A percentile compares a stretch with the other conserved stretches of the same genome.
Conservation (phyloP, 768 basidiomycete genomes). For the Pleurotus ostreatus region DNA sequence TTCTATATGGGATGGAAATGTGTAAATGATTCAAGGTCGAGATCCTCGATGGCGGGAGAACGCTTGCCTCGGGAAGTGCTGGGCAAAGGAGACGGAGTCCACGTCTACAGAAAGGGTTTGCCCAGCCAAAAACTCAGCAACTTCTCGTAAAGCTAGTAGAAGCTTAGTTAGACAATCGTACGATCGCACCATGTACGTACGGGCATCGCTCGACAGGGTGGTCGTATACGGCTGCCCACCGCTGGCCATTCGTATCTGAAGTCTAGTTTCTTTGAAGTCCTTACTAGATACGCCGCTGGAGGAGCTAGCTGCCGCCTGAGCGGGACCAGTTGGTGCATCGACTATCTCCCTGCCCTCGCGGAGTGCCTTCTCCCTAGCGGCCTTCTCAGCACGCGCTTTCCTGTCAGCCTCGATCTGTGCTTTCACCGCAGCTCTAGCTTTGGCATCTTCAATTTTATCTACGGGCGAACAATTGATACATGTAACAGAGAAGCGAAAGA, state of each 20-base stretch:
- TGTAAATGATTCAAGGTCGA: background rate
- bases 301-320: slow-evolving; percentile 31
- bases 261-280: slow-evolving; percentile 82
- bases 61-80: slow-evolving; percentile 80
- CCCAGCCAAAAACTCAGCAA: slow-evolving; percentile 83
- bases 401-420: slow-evolving; percentile 96
- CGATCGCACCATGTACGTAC: slow-evolving; percentile 37
- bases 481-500: background rate
- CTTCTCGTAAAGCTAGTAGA: slow-evolving; percentile 66
- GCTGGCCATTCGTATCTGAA: slow-evolving; percentile 84
- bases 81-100: slow-evolving; percentile 73
- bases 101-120: slow-evolving; percentile 68
- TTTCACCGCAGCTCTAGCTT: slow-evolving; percentile 82
- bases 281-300: slow-evolving; percentile 50
- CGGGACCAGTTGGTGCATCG: slow-evolving; percentile 19
- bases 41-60: background rate
- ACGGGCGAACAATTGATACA: slow-evolving; percentile 1
- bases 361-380: slow-evolving; percentile 87
- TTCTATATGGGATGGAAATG: slow-evolving; percentile 39
- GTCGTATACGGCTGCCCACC: slow-evolving; percentile 82
- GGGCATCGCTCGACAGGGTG: slow-evolving; percentile 72
- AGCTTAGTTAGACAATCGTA: background rate
- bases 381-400: slow-evolving; percentile 79
- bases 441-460: slow-evolving; percentile 91
- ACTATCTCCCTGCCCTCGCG: slow-evolving; percentile 63